phyloP scores from a whole-genome alignment of 164 flowering plant species.

The Protea cynaroides region DNA sequence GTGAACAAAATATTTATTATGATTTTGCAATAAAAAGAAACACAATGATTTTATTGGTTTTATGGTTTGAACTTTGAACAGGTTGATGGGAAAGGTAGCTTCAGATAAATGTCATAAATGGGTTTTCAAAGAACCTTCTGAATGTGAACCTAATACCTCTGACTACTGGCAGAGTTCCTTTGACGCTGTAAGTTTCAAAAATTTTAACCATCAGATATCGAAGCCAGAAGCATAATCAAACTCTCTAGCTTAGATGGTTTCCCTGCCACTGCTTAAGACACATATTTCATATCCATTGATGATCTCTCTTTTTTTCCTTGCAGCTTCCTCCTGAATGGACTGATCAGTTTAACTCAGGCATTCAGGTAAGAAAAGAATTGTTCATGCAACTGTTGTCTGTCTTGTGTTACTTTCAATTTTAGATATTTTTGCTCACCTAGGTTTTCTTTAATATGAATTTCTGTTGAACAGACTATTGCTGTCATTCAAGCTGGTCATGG shows the following conservation, averaged over 20 bases:
- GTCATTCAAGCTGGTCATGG: conserved; percentile 99
- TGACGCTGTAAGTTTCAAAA: conserved; percentile 77
- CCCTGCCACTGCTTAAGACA: conserved; percentile 2
- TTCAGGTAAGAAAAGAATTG: background rate
- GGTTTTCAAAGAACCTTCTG: conserved; percentile 98
- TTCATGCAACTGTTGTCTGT: conserved; percentile 1
- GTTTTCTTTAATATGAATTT: conserved; percentile 1
- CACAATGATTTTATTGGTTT: conserved; percentile 16
- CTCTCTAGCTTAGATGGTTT: background rate
- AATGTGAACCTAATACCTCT: conserved; percentile 87
- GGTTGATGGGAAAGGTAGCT: conserved; percentile 99
- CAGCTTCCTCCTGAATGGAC: conserved; percentile 99
- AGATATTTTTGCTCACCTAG: background rate
- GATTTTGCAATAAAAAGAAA: too few species aligned
- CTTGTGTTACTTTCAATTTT: conserved; percentile 6
- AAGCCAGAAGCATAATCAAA: background rate
- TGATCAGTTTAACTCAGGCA: conserved; percentile 39
- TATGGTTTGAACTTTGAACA: conserved; percentile 40
- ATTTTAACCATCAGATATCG: background rate
- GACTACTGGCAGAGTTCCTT: conserved; percentile 99
- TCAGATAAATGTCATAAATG: conserved; percentile 99
- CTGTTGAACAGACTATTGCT: conserved; percentile 74
- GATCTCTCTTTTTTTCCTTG: conserved; percentile 18
- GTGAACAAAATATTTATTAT: too few species aligned
- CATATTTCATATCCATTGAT: background rate